These are phyloP conservation scores for Exsudoporus frostii DNA, from an alignment of 768 basidiomycete species.

Conservation along the genomic window DNA sequence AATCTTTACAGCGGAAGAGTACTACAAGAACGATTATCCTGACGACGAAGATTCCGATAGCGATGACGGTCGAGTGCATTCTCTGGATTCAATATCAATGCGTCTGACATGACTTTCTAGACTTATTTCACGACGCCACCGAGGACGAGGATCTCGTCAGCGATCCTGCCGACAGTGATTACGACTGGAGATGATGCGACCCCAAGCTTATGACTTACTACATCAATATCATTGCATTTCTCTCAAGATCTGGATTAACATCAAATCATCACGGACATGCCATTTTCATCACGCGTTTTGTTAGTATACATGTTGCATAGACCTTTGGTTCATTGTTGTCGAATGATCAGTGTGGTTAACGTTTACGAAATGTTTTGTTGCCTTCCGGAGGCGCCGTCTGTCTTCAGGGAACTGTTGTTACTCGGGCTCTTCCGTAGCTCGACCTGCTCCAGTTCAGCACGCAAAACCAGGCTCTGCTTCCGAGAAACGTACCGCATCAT, in stretches of 20 bases:
- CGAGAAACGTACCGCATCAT: slow-evolving; percentile 18
- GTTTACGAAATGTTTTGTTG: neutral
- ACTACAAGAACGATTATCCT: slow-evolving; percentile 83
- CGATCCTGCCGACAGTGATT: slow-evolving; percentile 31
- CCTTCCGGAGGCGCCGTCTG: neutral
- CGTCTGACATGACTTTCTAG: slow-evolving; percentile 31
- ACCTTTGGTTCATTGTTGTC: neutral
- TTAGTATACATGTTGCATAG: slow-evolving; percentile 19
- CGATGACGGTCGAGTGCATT: slow-evolving; percentile 37
- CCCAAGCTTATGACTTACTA: neutral
- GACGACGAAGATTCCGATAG: slow-evolving; percentile 56
- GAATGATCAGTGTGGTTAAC: neutral
- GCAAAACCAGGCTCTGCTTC: neutral
- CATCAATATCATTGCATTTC: slow-evolving; percentile 19
- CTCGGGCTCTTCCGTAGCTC: slow-evolving; percentile 21
- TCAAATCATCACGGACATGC: slow-evolving; percentile 19
- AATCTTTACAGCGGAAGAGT: slow-evolving; percentile 61
- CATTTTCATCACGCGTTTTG: slow-evolving; percentile 7
- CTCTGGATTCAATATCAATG: neutral
- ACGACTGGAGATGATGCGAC: slow-evolving; percentile 32
- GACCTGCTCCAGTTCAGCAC: slow-evolving; percentile 15
- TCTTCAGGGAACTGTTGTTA: slow-evolving; percentile 1
- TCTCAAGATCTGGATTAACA: slow-evolving; percentile 17
- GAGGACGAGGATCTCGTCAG: slow-evolving; percentile 43
- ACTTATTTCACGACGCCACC: slow-evolving; percentile 55